These are phyloP conservation scores for Monilinia fructigena DNA, from an alignment of 2,329 filamentous ascomycete species.

Conservation along the genomic window DNA sequence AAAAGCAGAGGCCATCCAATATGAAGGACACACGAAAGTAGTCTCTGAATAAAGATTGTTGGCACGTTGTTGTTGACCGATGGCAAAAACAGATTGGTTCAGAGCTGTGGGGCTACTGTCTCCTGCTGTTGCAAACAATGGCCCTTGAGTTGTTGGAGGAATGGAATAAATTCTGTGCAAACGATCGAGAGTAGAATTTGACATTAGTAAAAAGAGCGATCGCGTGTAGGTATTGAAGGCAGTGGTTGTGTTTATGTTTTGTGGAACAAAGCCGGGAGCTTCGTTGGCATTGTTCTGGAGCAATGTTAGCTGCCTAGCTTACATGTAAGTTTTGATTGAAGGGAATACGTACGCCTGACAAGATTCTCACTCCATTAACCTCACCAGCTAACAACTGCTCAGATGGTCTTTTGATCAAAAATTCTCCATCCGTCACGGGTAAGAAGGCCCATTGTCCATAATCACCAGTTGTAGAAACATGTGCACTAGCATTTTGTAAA, in stretches of 20 bases:
- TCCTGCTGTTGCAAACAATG: conserved; percentile 41
- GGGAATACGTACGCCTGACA: conserved; percentile 24
- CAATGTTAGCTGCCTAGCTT: neutral
- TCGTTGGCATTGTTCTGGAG: conserved; percentile 51
- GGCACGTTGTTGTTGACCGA: conserved; percentile 52
- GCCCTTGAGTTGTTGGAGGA: conserved; percentile 27
- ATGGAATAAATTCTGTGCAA: conserved; percentile 34
- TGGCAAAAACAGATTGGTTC: conserved; percentile 45
- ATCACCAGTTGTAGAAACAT: conserved; percentile 28
- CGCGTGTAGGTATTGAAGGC: conserved; percentile 45
- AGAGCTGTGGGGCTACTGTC: conserved; percentile 43
- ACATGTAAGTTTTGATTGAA: neutral
- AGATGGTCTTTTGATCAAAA: conserved; percentile 39
- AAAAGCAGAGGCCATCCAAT: conserved; percentile 53
- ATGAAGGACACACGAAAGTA: conserved; percentile 53
- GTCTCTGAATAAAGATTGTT: conserved; percentile 43
- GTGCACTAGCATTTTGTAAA: conserved; percentile 37
- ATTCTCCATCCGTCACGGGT: conserved; percentile 42
- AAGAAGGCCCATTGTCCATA: conserved; percentile 41
- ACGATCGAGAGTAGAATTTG: conserved; percentile 41
- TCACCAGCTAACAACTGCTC: conserved; percentile 37
- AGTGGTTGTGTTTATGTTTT: conserved; percentile 45
- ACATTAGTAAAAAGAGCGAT: conserved; percentile 45
- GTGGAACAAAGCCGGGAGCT: conserved; percentile 47
- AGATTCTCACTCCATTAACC: conserved; percentile 38